phyloP scores from a whole-genome alignment of 192 early-diverging fungal genomes.

The Jimgerdemannia flammicorona region DNA sequence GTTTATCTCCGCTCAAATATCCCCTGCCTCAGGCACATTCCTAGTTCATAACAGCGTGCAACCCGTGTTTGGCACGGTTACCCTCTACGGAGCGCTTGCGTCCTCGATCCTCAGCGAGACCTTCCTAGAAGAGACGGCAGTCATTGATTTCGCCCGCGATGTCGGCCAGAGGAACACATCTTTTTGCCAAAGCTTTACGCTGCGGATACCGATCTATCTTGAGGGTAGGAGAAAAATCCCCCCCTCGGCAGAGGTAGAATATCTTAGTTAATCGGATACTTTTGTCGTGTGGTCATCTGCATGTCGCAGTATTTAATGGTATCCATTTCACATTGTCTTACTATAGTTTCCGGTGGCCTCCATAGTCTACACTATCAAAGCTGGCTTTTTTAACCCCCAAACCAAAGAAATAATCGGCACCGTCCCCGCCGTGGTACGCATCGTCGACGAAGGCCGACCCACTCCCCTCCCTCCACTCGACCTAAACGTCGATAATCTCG shows the following conservation, averaged over 20 bases:
- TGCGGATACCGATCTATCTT: not conserved
- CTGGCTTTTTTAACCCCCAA: not conserved
- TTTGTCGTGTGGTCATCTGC: not conserved
- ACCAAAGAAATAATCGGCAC: not conserved
- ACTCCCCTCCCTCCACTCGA: not conserved
- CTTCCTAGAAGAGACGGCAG: not conserved
- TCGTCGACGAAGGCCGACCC: not conserved
- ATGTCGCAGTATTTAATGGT: not conserved
- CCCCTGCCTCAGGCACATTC: not conserved
- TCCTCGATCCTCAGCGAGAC: not conserved
- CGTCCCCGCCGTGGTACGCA: not conserved
- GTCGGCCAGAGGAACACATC: not conserved
- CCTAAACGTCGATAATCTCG: not conserved
- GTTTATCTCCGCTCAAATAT: not conserved
- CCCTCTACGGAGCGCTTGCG: not conserved
- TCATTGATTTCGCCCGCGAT: not conserved
- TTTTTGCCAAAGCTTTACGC: not conserved
- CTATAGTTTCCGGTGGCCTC: not conserved
- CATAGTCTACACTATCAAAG: not conserved
- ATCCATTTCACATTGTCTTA: not conserved
- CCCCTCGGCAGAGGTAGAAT: not conserved
- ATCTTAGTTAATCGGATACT: not conserved
- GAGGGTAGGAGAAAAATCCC: not conserved
- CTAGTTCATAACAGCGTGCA: not conserved
- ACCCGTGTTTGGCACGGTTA: not conserved